Percentiles rank a stretch among this genome's conserved stretches.
These are phyloP conservation scores for Drechslera avenae DNA, from an alignment of 2,329 filamentous ascomycete species.

Conservation along the genomic window DNA sequence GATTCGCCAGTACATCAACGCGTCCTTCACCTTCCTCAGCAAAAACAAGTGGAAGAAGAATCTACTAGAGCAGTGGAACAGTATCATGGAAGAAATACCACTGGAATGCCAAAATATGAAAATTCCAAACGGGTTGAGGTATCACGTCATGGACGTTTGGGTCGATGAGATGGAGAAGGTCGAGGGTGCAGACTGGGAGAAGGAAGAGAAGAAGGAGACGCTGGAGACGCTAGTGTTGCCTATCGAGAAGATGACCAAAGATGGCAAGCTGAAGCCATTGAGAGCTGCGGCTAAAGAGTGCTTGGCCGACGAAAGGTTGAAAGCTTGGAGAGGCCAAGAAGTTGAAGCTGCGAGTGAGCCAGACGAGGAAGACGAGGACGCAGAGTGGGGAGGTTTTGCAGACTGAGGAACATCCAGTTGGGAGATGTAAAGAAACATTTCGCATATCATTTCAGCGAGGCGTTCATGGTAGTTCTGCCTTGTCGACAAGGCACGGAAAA, in stretches of 20 bases:
- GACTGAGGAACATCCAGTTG: slow-evolving; percentile 53
- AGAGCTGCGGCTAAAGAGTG: slow-evolving; percentile 71
- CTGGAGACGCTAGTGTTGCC: slow-evolving; percentile 60
- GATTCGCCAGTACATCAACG: slow-evolving; percentile 76
- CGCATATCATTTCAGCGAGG: slow-evolving; percentile 21
- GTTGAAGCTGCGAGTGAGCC: slow-evolving; percentile 48
- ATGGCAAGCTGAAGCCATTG: slow-evolving; percentile 72
- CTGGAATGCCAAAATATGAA: slow-evolving; percentile 56
- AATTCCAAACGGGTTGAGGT: slow-evolving; percentile 80
- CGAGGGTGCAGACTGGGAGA: slow-evolving; percentile 53
- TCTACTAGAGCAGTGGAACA: slow-evolving; percentile 52
- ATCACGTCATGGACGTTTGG: slow-evolving; percentile 90
- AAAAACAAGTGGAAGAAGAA: slow-evolving; percentile 50
- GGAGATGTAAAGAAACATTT: slow-evolving; percentile 7
- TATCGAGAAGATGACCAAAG: slow-evolving; percentile 61
- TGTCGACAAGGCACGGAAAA: slow-evolving; percentile 6
- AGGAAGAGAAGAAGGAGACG: slow-evolving; percentile 38
- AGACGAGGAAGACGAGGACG: slow-evolving; percentile 58
- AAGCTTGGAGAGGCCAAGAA: slow-evolving; percentile 59
- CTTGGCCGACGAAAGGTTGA: slow-evolving; percentile 74
- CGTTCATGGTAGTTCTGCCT: slow-evolving; percentile 11
- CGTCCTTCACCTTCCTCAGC: slow-evolving; percentile 63
- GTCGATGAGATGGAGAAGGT: slow-evolving; percentile 84
- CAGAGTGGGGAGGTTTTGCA: slow-evolving; percentile 72
- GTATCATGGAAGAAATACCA: slow-evolving; percentile 54